Evolutionary conservation across 257 asterid species (phyloP), one percentile per base, ranked within the genome.

Genomic region (Phtheirospermum japonicum): DNA sequence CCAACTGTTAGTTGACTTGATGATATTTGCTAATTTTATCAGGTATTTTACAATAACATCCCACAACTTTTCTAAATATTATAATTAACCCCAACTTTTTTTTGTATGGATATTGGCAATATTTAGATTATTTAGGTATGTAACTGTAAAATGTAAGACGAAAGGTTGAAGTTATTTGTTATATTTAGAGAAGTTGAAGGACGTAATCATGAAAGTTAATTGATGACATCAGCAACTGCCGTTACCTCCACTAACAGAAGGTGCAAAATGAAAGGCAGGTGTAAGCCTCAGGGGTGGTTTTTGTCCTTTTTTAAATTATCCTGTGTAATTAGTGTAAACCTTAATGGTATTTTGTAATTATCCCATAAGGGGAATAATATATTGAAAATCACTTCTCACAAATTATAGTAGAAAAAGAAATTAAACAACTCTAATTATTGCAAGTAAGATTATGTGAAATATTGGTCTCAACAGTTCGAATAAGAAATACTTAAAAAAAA

Each of bases 321-420:
- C 23, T 16, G n/a, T 14, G 17, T 0, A 43, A 11, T 3, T 43
- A 43, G 50, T 43, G 18, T 18, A 43, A 43, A 40, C 12, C 50
- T 43, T 43, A 14, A 43, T 17, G 50, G 50, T 43, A n/a, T 43
- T 12, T 14, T 43, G 50, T 6, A 43, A n/a, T 43, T 14, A n/a
- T 43, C 53, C 28, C 26, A n/a, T 46, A 16, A 14, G 26, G 23
- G 31, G 36, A 65, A 60, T 33, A 11, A 2, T 11, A 42, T 13
- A 48, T 31, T 39, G 10, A 51, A 71, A 40, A 61, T 26, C 64
- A 45, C 39, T 16, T 7, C 52, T 45, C 19, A 14, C 52, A 4
- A 14, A 20, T 20, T 32, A 59, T 7, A 31, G 58, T 34, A 55
- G 62, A 64, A 59, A 53, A 50, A 23, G 26, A 68, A 74, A 46